Percentiles rank a stretch among this genome's conserved stretches.
Conservation (phyloP, 2,329 filamentous ascomycete genomes). For the Fusarium praegraminearum region DNA sequence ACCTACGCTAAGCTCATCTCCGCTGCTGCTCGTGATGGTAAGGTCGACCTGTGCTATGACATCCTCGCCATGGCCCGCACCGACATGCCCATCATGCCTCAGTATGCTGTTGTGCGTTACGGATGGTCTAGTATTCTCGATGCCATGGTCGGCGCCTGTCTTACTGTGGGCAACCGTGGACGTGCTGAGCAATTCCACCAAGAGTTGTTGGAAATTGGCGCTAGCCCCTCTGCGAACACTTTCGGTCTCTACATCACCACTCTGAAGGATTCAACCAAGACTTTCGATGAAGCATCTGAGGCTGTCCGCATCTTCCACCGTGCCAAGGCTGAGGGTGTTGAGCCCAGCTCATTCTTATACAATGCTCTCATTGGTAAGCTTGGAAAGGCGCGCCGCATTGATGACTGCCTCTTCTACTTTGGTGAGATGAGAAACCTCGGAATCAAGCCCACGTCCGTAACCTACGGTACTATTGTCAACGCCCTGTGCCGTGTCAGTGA, state of each 20-base stretch:
- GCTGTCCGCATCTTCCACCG: slow-evolving; percentile 97
- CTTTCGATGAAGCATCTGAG: slow-evolving; percentile 96
- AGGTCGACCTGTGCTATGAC: slow-evolving; percentile 84
- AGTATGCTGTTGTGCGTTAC: slow-evolving; percentile 89
- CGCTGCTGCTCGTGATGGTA: slow-evolving; percentile 86
- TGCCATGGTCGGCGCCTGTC: slow-evolving; percentile 93
- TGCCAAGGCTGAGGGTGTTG: slow-evolving; percentile 91
- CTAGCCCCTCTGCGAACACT: slow-evolving; percentile 94
- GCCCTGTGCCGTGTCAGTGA: slow-evolving; percentile 97
- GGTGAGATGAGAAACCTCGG: slow-evolving; percentile 94
- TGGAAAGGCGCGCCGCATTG: slow-evolving; percentile 96
- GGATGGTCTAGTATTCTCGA: slow-evolving; percentile 98
- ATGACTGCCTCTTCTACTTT: slow-evolving; percentile 98
- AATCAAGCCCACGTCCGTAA: slow-evolving; percentile 96
- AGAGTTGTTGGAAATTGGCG: slow-evolving; percentile 89
- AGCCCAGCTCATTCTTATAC: slow-evolving; percentile 96
- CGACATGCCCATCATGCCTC: slow-evolving; percentile 85
- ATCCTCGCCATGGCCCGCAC: slow-evolving; percentile 89
- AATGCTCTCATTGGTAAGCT: slow-evolving; percentile 98
- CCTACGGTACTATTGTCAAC: slow-evolving; percentile 98
- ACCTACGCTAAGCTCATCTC: slow-evolving; percentile 96
- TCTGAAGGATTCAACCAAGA: slow-evolving; percentile 95
- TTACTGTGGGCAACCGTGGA: slow-evolving; percentile 83
- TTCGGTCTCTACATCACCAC: slow-evolving; percentile 99
- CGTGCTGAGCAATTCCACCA: slow-evolving; percentile 89